These are phyloP conservation scores for Populus pruinosa DNA, from an alignment of 345 rosid species.

Conservation along the genomic window DNA sequence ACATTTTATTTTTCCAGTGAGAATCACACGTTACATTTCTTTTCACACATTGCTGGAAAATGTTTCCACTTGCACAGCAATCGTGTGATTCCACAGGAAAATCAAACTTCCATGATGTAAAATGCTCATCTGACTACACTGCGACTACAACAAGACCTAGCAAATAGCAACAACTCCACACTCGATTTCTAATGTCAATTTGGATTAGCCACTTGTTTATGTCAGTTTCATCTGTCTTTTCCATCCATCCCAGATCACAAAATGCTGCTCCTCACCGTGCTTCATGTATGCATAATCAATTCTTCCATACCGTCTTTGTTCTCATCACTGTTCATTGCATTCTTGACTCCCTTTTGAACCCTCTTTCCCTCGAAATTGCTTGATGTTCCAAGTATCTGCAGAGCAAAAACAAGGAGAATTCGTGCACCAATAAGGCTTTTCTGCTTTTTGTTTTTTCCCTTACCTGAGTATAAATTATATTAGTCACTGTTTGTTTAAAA, in stretches of 20 bases:
- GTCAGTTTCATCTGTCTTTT: neutral
- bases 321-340: neutral
- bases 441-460: no score
- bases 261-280: neutral
- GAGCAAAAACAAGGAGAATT: neutral
- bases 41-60: neutral
- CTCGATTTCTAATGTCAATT: neutral
- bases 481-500: no score
- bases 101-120: neutral
- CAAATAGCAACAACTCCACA: neutral
- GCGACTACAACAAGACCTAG: neutral
- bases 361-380: neutral
- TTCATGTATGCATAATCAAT: neutral
- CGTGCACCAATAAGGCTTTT: neutral
- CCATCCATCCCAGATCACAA: neutral
- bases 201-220: constrained; percentile 4
- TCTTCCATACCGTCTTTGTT: neutral
- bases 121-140: neutral
- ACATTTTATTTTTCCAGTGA: neutral
- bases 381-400: neutral
- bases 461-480: neutral
- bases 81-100: neutral
- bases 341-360: neutral
- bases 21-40: neutral
- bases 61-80: neutral